Evolutionary conservation across 2,329 filamentous ascomycete species (phyloP).

Genomic region (Cadophora sp.): DNA sequence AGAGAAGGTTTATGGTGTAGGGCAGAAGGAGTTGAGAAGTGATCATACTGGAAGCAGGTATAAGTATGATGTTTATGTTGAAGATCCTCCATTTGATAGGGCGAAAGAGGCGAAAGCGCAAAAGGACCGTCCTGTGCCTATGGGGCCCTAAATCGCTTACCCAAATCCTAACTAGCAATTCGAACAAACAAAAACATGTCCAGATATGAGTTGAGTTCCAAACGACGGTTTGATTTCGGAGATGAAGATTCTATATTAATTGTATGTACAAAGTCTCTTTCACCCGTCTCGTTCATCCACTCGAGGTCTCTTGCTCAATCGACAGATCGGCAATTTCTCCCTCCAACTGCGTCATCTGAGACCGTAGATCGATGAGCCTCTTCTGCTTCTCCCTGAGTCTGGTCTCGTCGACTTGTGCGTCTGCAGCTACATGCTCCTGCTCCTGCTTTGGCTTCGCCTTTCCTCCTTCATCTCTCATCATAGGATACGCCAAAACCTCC

Average conservation of each 20-base stretch:
- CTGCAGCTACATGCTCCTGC: slow-evolving; percentile 67
- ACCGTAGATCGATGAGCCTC: background rate
- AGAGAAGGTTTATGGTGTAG: slow-evolving; percentile 68
- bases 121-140: background rate
- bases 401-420: slow-evolving; percentile 65
- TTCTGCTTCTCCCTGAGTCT: background rate
- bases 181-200: background rate
- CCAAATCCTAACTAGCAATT: background rate
- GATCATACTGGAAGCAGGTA: slow-evolving; percentile 67
- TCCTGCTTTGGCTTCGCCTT: slow-evolving; percentile 64
- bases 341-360: background rate
- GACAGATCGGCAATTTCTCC: background rate
- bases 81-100: slow-evolving; percentile 52
- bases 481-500: slow-evolving; percentile 94
- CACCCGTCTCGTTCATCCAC: too few species aligned
- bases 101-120: slow-evolving; percentile 24
- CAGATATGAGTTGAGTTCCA: background rate
- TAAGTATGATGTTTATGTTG: slow-evolving; percentile 67
- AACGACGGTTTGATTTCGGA: too few species aligned
- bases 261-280: too few species aligned
- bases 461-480: slow-evolving; percentile 87
- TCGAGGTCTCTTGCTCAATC: background rate
- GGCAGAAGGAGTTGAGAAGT: slow-evolving; percentile 60
- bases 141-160: background rate
- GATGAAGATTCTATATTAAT: too few species aligned